Conservation (phyloP, 2,329 filamentous ascomycete species). For the Rugonectria rugulosa region DNA sequence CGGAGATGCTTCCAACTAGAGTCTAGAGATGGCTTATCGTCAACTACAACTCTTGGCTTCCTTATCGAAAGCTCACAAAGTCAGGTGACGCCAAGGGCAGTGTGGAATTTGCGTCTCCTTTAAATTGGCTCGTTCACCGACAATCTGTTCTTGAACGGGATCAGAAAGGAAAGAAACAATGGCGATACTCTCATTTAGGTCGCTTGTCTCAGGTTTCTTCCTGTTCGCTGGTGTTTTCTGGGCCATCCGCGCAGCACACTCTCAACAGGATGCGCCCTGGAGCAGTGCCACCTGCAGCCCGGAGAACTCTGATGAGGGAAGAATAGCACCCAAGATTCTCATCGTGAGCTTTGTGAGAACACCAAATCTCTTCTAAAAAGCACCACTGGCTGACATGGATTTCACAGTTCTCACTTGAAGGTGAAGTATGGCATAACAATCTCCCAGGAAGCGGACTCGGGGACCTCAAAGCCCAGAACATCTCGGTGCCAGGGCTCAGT, state of each 20-base stretch:
- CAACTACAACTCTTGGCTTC: background rate
- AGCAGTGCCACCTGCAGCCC: background rate
- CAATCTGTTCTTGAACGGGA: background rate
- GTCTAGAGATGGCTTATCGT: background rate
- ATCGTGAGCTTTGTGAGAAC: background rate
- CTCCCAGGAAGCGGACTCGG: constrained; percentile 18
- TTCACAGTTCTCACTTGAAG: constrained; percentile 14
- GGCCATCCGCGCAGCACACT: background rate
- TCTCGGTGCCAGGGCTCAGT: constrained; percentile 16
- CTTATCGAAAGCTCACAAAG: background rate
- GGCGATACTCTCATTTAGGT: background rate
- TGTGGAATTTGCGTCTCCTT: background rate
- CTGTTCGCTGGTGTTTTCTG: background rate
- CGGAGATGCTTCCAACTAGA: too few species aligned
- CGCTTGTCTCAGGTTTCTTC: background rate
- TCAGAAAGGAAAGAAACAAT: background rate
- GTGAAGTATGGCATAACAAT: constrained; percentile 15
- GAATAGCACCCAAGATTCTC: background rate
- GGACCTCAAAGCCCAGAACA: constrained; percentile 12
- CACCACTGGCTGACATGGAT: background rate
- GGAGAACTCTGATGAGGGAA: background rate
- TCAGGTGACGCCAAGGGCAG: background rate
- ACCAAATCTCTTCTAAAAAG: background rate
- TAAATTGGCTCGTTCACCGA: background rate
- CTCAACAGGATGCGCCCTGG: background rate